Conservation (phyloP, 192 early-diverging fungal species). For the Spizellomyces punctatus region DNA sequence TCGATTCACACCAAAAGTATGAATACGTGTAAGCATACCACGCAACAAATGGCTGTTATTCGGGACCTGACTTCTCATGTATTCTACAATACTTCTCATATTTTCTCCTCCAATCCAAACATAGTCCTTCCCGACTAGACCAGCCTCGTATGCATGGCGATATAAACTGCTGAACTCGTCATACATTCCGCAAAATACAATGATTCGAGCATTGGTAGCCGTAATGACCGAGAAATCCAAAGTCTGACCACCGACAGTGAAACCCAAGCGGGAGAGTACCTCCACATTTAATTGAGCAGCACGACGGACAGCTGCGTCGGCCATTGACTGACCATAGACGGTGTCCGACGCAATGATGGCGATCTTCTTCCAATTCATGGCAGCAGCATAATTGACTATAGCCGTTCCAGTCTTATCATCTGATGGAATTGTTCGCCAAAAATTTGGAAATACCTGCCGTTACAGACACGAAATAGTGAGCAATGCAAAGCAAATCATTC, state of each 20-base stretch:
- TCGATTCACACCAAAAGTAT: no score
- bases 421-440: slow-evolving; percentile 16
- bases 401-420: slow-evolving; percentile 4
- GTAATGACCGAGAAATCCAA: slow-evolving; percentile 3
- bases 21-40: no score
- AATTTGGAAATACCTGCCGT: slow-evolving; percentile 14
- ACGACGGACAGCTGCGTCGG: slow-evolving; percentile 11
- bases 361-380: slow-evolving; percentile 14
- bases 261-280: slow-evolving; percentile 10
- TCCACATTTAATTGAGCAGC: background rate
- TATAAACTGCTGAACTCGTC: slow-evolving; percentile 10
- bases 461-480: background rate
- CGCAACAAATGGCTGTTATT: no score
- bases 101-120: slow-evolving; percentile 8
- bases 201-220: slow-evolving; percentile 1
- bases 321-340: slow-evolving; percentile 10
- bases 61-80: no score
- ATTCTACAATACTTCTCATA: background rate
- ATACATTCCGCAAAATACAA: slow-evolving; percentile 11
- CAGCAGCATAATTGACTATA: slow-evolving; percentile 3
- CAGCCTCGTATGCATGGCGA: background rate
- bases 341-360: slow-evolving; percentile 6
- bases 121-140: slow-evolving; percentile 6
- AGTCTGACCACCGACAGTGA: background rate
- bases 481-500: no score